Base-by-base conservation (phyloP, 345 rosid species). In the Murraya koenigii region DNA sequence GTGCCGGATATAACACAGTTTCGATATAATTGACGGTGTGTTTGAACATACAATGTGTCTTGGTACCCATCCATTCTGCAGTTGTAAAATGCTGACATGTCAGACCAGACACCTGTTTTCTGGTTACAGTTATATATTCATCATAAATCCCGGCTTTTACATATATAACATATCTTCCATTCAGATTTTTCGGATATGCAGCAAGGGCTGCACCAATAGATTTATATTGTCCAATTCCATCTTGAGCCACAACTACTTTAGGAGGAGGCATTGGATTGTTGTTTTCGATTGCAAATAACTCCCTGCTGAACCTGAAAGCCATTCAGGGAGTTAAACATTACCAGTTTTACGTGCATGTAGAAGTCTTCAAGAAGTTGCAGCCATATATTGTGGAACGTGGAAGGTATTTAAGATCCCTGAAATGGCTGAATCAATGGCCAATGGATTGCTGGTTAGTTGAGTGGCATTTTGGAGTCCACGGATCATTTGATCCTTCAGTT, bases 101-200 rank as follows among this genome's bases (percentile, higher is more conserved):
- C 89, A 0, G 90, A 80, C 47, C 84, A 80, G 7, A 86, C 86
- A 80, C 80, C 82, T 86, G 82, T 23, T 84, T 78, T 79, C 85
- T 88, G 9, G 84, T 84, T 20, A 93, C 80, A 0, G 80, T 75
- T 15, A 92, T 70, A 23, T 81, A 72, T 73, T 92, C 93, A 15
- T 75, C 23, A 72, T 93, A 92, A 44, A 83, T 15, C 62, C 95
- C 98, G 22, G 90, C 92, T 87, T 92, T 92, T 2, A 92, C 90
- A 58, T 92, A 88, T 47, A 90, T 87, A 75, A 89, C 81, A 47
- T 86, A 89, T 69, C 90, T 77, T 6, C 89, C 90, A 17, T 63
- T 64, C 9, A 25, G 66, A 38, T 77, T 71, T 72, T 80, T 79
- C 1, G 85, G 91, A 61, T 82, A 83, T 0, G 91, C 79, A 9